Percentiles rank a stretch among this genome's conserved stretches.
phyloP scores from a whole-genome alignment of 306 rosid species.

The Cicer pinnatifidum region DNA sequence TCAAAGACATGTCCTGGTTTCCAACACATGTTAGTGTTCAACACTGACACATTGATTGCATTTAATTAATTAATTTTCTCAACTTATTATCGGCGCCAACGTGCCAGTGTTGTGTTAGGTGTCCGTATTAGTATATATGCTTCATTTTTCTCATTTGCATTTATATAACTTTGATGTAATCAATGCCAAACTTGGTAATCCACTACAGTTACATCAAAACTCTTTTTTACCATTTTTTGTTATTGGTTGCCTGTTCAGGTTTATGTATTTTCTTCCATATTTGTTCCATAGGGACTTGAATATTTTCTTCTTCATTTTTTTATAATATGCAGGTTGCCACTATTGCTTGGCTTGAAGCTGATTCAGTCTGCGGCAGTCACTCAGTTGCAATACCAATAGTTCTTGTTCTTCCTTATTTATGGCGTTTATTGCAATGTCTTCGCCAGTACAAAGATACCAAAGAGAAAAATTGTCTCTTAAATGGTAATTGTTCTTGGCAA shows the following conservation, averaged over 20 bases:
- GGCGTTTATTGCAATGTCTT: conserved; percentile 92
- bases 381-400: conserved; percentile 83
- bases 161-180: neutral
- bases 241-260: neutral
- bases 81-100: no score
- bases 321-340: conserved; percentile 82
- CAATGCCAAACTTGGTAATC: neutral
- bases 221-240: neutral
- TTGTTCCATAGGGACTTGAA: conserved; percentile 27
- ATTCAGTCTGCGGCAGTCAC: conserved; percentile 98
- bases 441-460: conserved; percentile 91
- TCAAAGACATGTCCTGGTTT: no score
- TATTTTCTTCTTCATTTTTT: conserved; percentile 18
- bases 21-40: no score
- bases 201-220: neutral
- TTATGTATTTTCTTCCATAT: conserved; percentile 16
- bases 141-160: neutral
- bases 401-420: conserved; percentile 93
- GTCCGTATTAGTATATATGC: no score
- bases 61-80: no score
- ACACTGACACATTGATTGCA: no score
- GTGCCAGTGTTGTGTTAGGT: no score
- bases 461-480: conserved; percentile 79
- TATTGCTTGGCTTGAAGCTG: conserved; percentile 99
- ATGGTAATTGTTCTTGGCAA: conserved; percentile 62